These are phyloP conservation scores for Thelonectria blattea DNA, from an alignment of 2,329 filamentous ascomycete species.

Conservation along the genomic window DNA sequence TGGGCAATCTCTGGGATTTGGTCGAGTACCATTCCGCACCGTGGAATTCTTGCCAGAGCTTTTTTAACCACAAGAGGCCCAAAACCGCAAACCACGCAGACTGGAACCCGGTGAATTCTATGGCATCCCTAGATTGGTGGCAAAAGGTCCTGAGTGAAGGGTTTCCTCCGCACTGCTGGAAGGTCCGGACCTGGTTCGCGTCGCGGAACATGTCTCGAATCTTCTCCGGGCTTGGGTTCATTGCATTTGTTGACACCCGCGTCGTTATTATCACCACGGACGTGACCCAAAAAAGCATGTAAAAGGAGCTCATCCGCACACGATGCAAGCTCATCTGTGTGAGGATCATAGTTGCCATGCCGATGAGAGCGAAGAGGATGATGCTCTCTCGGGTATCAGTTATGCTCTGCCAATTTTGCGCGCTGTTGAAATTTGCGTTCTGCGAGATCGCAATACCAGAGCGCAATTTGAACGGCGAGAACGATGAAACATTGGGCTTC, in stretches of 20 bases:
- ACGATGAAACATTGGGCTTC: neutral
- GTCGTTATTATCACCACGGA: neutral
- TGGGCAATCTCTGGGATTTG: too few relatives aligned
- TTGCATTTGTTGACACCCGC: neutral
- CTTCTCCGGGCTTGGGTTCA: neutral
- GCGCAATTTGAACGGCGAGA: neutral
- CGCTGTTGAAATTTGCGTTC: neutral
- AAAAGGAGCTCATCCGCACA: neutral
- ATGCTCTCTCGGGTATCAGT: neutral
- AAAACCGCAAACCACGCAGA: too few relatives aligned
- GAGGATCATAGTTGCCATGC: neutral
- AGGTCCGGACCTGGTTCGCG: too few relatives aligned
- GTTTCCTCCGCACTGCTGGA: neutral
- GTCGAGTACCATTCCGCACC: too few relatives aligned
- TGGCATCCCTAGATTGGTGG: neutral
- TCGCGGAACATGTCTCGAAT: neutral
- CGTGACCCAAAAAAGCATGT: neutral
- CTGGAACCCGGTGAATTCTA: too few relatives aligned
- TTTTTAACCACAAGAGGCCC: too few relatives aligned
- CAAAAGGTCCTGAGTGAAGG: neutral
- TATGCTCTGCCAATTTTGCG: neutral
- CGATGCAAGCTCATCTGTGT: neutral
- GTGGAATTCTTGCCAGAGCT: too few relatives aligned
- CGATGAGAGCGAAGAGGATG: neutral
- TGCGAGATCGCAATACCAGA: neutral